Evolutionary conservation across 2,329 filamentous ascomycete species (phyloP), one percentile per base, ranked within the genome.

Genomic region (Paracoccidioides lutzii): DNA sequence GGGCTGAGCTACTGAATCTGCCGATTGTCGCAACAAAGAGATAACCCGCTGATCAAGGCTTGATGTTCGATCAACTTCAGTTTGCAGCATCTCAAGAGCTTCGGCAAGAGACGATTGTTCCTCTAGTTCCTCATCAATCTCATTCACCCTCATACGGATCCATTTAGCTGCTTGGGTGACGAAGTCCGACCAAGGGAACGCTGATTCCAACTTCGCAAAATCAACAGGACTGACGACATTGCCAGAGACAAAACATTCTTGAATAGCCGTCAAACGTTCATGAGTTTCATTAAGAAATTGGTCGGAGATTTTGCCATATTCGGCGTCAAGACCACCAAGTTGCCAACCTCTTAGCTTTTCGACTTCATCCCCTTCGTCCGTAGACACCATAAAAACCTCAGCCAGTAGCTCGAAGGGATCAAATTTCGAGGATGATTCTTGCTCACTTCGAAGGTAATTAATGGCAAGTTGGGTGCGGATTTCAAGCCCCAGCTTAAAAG

Each of bases 171-270:
- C 64, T 7, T 71, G 65, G 0, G 74, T 59, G 5, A 78, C 63
- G 53, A 81, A 78, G 2, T 66, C 61, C 0, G 69, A 61, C 79
- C 79, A 83, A 3, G 73, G 70, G 62, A 76, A 84, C 1, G 63
- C 59, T 1, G 65, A 63, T 40, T 72, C 70, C 4, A 84, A 59
- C 0, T 61, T 64, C 3, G 73, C 71, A 32, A 78, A 64, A 44
- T 78, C 73, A 12, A 75, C 64, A 3, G 63, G 28, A 14, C 49
- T 28, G 4, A 45, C 12, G 8, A 9, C 10, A 15, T 48, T 46
- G 6, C 35, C 37, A 8, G 4, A 12, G 4, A 55, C 42, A 41
- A 46, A 41, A 5, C 10, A 22, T 14, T 42, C 35, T 32, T 44
- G 55, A 30, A 61, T 55, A 2, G 51, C 37, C 12, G 40, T 22